phyloP scores from a whole-genome alignment of 202 grass and related monocot genomes.

The Carex arenaria region DNA sequence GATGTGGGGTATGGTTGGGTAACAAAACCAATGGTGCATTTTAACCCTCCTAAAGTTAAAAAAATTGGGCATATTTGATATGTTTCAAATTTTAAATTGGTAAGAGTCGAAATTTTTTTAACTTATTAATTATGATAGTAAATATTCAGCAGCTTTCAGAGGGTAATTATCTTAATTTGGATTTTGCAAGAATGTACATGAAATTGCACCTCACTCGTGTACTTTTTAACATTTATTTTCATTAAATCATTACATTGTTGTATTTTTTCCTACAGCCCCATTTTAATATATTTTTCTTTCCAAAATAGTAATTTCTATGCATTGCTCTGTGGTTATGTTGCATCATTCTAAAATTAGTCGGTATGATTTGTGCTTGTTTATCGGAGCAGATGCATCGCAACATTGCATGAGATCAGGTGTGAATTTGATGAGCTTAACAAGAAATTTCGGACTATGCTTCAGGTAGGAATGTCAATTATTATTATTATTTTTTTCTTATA shows the following conservation, averaged over 20 bases:
- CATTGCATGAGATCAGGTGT: constrained; percentile 42
- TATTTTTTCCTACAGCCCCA: no score
- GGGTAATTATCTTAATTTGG: no score
- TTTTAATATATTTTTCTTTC: no score
- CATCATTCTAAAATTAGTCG: constrained; percentile 10
- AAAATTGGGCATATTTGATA: not conserved
- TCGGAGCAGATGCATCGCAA: constrained; percentile 49
- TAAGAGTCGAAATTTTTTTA: not conserved
- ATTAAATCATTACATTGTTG: no score
- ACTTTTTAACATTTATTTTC: no score
- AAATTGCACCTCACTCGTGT: no score
- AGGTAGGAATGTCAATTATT: constrained; percentile 29
- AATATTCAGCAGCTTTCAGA: no score
- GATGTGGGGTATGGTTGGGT: no score
- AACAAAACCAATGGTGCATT: no score
- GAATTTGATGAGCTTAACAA: constrained; percentile 47
- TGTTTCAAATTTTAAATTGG: not conserved
- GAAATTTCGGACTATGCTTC: constrained; percentile 68
- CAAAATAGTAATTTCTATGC: no score
- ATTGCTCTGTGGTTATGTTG: not conserved
- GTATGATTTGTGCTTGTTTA: not conserved
- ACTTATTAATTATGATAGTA: not conserved
- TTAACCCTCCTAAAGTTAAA: no score
- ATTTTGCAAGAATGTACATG: no score
- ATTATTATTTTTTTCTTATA: not conserved